Evolutionary conservation across 2,329 filamentous ascomycete genomes (phyloP), one percentile per base, ranked within the genome.

Genomic region (Phoma sp.): DNA sequence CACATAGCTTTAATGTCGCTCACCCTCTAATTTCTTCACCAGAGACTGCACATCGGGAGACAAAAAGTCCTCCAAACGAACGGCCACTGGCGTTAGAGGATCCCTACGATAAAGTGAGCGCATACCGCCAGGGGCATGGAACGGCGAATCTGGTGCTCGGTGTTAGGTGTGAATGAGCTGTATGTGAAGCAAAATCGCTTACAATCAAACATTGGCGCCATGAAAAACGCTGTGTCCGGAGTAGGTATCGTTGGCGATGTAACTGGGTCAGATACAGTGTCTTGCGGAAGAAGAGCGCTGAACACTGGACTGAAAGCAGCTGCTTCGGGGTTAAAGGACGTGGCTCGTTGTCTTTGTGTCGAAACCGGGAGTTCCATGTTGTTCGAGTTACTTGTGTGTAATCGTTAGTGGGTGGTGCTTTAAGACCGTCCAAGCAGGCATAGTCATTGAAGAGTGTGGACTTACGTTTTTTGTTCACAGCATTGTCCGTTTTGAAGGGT

Each of bases 271-370:
- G 10, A 6, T 4, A n/a, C 49, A 2, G 18, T n/a, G 5, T 42
- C n/a, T 15, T 47, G 29, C 12, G 23, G 29, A 21, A 20, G 3
- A 1, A 29, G 11, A 42, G 18, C 36, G 23, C 29, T 26, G 30
- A n/a, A 47, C 2, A 39, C 36, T 21, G 50, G 59, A 20, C n/a
- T 50, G 37, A 61, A 61, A 7, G 47, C 14, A 3, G 47, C 21
- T 11, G 53, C 59, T 21, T 46, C 39, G 1, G 59, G 59, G 17
- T 61, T 61, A 50, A 61, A 57, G 4, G 32, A 42, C 7, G 33
- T 32, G 11, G 40, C 23, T 25, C 42, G 42, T 10, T 42, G 54
- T 2, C 12, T 30, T 36, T 36, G 14, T n/a, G n/a, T 7, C 12
- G 42, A 36, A 7, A 30, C 17, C 6, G 48, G 23, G 5, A 14